Conservation (phyloP, 495 filamentous ascomycete species). For the Trichocladium uniseriatum region DNA sequence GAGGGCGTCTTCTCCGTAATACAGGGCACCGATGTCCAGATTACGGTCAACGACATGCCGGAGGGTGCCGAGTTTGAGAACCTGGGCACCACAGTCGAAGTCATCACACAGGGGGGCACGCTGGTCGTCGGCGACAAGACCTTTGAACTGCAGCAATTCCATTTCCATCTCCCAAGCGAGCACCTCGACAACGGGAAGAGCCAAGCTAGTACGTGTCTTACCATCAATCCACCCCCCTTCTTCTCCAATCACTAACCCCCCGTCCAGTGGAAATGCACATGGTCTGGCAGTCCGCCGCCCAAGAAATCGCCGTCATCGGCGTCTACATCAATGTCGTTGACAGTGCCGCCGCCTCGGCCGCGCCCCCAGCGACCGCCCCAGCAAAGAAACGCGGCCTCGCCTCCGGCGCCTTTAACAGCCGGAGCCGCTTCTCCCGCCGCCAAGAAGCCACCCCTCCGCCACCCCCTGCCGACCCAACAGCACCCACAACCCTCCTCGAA, state of each 20-base stretch:
- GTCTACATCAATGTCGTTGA: constrained; percentile 50
- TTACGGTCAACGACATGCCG: constrained; percentile 27
- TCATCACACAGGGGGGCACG: constrained; percentile 33
- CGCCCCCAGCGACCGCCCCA: constrained; percentile 1
- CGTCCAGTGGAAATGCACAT: constrained; percentile 54
- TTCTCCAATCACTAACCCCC: no score
- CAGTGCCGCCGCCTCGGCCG: constrained; percentile 16
- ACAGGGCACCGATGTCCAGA: constrained; percentile 26
- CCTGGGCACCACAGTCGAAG: constrained; percentile 50
- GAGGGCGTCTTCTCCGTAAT: constrained; percentile 35
- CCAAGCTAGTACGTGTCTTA: constrained; percentile 36
- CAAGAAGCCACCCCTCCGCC: constrained; percentile 3
- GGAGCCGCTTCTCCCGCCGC: constrained; percentile 1
- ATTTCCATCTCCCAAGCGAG: constrained; percentile 63
- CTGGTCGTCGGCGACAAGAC: constrained; percentile 36
- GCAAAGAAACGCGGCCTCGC: no score
- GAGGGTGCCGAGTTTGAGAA: constrained; percentile 47
- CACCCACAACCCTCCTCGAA: constrained; percentile 43
- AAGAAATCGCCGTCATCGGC: constrained; percentile 48
- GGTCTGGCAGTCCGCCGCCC: constrained; percentile 43
- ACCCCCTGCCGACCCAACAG: constrained; percentile 8
- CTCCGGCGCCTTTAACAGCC: not conserved
- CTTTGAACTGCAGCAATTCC: constrained; percentile 54
- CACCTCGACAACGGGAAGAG: constrained; percentile 45
- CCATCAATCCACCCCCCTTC: not conserved